Evolutionary conservation across 768 basidiomycete species (phyloP), one percentile per base, ranked within the genome.

Genomic region (Cystofilobasidium ferigula): DNA sequence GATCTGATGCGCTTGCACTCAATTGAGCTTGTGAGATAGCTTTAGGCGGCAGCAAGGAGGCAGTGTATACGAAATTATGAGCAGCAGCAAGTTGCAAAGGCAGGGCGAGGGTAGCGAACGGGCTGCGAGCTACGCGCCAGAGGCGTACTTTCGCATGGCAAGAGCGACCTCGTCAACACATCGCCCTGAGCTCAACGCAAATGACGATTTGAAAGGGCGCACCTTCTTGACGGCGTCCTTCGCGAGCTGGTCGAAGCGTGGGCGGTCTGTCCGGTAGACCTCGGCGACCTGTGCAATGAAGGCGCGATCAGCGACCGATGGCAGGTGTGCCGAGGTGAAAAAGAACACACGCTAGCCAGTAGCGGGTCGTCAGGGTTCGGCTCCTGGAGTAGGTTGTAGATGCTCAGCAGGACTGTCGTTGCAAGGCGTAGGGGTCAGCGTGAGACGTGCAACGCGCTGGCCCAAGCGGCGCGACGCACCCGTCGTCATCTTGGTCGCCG

Each of bases 281-380:
- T 68, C 62, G 14, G 67, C 67, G 26, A 68, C 51, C 67, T 68
- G 48, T 53, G 34, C 3, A 38, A n/a, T n/a, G 40, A n/a, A 9
- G 26, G 30, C 13, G 51, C 6, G 40, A 42, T 42, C 20, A 42
- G 73, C n/a, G 58, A 68, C 1, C 70, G 71, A 63, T 75, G 74
- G 60, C 64, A 24, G 13, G 32, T 3, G 38, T 3, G 48, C 38
- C 8, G 45, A 40, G 10, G 22, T 38, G 2, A n/a, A 60, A 35
- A 10, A 68, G 72, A 71, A 48, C 75, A 72, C 42, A 77, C 76
- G 14, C 73, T 75, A 0, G 76, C 69, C 7, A 77, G 75, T 26
- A 77, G 71, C 5, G 76, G 76, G 66, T 77, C 76, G 54, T 77
- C 76, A 8, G 76, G 76, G 58, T 77, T 77, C 0, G 76, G 76